A percentile compares a stretch with the other conserved stretches of the same genome.
phyloP scores from a whole-genome alignment of 768 basidiomycete genomes.

The Zangia roseola region DNA sequence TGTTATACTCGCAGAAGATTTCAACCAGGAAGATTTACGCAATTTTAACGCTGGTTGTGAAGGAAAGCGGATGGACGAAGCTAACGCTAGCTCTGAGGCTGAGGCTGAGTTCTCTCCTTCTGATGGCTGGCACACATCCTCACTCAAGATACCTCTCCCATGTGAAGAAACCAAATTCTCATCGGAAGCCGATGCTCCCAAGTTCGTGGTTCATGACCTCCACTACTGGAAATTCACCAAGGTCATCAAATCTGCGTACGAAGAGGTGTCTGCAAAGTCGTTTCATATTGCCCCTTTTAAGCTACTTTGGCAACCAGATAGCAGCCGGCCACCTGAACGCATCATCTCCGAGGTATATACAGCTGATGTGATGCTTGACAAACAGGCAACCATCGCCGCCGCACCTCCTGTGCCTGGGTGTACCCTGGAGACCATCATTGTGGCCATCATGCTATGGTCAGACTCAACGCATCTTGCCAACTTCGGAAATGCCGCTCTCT shows the following conservation, averaged over 20 bases:
- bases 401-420: slow-evolving; percentile 1
- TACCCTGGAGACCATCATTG: slow-evolving; percentile 17
- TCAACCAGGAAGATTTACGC: background rate
- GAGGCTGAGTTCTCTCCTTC: background rate
- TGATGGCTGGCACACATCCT: slow-evolving; percentile 8
- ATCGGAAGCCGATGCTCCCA: background rate
- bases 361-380: slow-evolving; percentile 13
- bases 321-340: slow-evolving; percentile 8
- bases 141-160: slow-evolving; percentile 6
- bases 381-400: slow-evolving; percentile 3
- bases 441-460: slow-evolving; percentile 26
- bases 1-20: background rate
- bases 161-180: background rate
- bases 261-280: slow-evolving; percentile 3
- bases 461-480: slow-evolving; percentile 24
- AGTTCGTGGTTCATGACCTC: slow-evolving; percentile 28
- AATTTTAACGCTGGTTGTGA: background rate
- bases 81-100: too few relatives aligned
- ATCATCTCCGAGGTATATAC: slow-evolving; percentile 26
- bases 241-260: slow-evolving; percentile 25
- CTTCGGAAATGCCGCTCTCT: slow-evolving; percentile 17
- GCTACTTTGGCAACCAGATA: slow-evolving; percentile 6
- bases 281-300: slow-evolving; percentile 20
- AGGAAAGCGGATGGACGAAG: too few relatives aligned
- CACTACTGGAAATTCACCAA: slow-evolving; percentile 21